These are phyloP conservation scores for Colletotrichum sp. DNA, from an alignment of 2,329 filamentous ascomycete genomes.

Conservation along the genomic window DNA sequence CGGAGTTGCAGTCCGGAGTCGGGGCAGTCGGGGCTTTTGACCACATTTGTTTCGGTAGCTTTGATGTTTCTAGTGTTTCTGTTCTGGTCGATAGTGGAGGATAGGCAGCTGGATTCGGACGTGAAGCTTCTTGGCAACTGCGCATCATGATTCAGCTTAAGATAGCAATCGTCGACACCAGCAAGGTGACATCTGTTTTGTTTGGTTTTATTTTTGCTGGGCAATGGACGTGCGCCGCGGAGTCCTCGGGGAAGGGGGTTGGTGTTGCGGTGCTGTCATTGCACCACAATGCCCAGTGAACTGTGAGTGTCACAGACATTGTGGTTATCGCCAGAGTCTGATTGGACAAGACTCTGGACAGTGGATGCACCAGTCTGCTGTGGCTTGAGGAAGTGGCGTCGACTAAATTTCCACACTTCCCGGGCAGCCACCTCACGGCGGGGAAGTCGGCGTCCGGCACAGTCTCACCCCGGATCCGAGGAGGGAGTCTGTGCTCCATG, in stretches of 20 bases:
- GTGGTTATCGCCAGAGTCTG: not conserved
- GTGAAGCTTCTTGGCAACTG: not conserved
- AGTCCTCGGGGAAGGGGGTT: not conserved
- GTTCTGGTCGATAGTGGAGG: not conserved
- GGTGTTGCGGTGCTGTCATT: not conserved
- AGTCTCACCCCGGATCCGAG: not conserved
- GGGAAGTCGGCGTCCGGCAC: not conserved
- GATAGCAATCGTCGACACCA: not conserved
- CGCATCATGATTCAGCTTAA: constrained; percentile 3
- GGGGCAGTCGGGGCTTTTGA: constrained; percentile 1
- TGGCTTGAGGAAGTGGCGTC: not conserved
- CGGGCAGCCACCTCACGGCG: not conserved
- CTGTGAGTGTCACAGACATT: not conserved
- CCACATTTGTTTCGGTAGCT: not conserved
- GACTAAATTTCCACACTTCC: not conserved
- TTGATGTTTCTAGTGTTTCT: not conserved
- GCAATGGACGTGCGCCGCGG: not conserved
- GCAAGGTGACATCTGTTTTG: not conserved
- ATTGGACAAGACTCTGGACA: not conserved
- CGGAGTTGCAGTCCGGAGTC: constrained; percentile 12
- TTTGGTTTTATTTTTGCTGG: not conserved
- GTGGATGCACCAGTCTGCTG: not conserved
- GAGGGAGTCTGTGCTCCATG: not conserved
- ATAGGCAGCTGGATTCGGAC: not conserved
- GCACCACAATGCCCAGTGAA: not conserved